Conservation (phyloP, 768 basidiomycete genomes). For the Mrakia gelida region DNA sequence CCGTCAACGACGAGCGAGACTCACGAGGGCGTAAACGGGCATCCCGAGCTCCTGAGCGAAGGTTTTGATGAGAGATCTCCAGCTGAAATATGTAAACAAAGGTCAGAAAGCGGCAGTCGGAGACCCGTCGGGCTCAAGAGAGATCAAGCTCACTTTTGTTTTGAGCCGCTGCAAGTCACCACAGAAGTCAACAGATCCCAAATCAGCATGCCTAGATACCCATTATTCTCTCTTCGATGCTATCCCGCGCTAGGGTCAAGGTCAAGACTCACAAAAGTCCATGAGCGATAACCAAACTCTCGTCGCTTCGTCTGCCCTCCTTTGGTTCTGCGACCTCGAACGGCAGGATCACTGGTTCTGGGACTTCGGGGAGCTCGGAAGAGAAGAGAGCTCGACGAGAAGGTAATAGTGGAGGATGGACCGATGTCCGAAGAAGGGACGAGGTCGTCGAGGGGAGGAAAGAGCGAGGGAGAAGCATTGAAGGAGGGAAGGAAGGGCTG, state of each 20-base stretch:
- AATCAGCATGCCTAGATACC: too few species aligned
- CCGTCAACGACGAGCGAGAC: neutral
- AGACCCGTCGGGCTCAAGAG: neutral
- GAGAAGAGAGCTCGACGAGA: neutral
- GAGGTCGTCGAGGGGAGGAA: neutral
- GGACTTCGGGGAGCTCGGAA: slow-evolving; percentile 7
- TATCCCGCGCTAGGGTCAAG: too few species aligned
- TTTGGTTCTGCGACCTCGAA: slow-evolving; percentile 22
- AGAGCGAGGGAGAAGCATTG: slow-evolving; percentile 3
- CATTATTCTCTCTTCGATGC: too few species aligned
- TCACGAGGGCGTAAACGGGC: slow-evolving; percentile 71
- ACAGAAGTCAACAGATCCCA: neutral
- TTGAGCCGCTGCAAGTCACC: slow-evolving; percentile 61
- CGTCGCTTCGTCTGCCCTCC: neutral
- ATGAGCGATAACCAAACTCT: slow-evolving; percentile 26
- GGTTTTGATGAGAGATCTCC: slow-evolving; percentile 72
- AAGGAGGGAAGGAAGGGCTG: neutral
- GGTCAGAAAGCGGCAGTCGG: neutral
- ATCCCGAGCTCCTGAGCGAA: slow-evolving; percentile 60
- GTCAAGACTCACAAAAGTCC: slow-evolving; percentile 23
- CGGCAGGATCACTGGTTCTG: slow-evolving; percentile 17
- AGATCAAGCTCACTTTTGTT: slow-evolving; percentile 55
- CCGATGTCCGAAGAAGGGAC: neutral
- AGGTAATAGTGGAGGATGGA: neutral
- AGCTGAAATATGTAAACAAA: slow-evolving; percentile 41